Conservation (phyloP, 805 yeast species). For the Sungouiozyma ichnusensis region DNA sequence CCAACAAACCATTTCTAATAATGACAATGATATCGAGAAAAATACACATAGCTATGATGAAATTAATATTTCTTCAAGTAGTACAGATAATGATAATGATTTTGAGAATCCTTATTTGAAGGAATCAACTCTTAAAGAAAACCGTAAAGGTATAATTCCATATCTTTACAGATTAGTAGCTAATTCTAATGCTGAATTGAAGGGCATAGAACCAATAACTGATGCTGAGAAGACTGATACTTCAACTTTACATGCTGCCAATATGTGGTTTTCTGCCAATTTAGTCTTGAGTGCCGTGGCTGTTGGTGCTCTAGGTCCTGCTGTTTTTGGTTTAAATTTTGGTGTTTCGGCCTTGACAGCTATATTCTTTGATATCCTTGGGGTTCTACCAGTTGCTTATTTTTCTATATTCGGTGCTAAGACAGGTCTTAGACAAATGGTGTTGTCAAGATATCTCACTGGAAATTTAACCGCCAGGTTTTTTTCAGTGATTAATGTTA, state of each 20-base stretch:
- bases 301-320: constrained; percentile 61
- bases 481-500: constrained; percentile 62
- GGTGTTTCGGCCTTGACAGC: constrained; percentile 60
- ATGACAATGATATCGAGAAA: too few relatives aligned
- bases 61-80: too few relatives aligned
- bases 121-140: too few relatives aligned
- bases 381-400: constrained; percentile 71
- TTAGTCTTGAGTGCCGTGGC: constrained; percentile 76
- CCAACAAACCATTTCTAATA: too few relatives aligned
- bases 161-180: constrained; percentile 19
- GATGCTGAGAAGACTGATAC: constrained; percentile 68
- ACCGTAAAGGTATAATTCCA: too few relatives aligned
- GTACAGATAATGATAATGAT: too few relatives aligned
- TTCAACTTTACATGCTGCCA: constrained; percentile 57
- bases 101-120: too few relatives aligned
- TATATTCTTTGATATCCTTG: constrained; percentile 63
- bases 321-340: constrained; percentile 58
- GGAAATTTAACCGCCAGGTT: constrained; percentile 71
- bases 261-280: constrained; percentile 90
- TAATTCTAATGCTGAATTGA: constrained; percentile 38
- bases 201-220: constrained; percentile 74
- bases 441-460: constrained; percentile 62
- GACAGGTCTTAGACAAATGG: constrained; percentile 82
- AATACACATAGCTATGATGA: too few relatives aligned
- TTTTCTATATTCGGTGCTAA: constrained; percentile 76